Evolutionary conservation across 108 stramenopile species (phyloP), one percentile per base, ranked within the genome.

Genomic region (Fragilaria radians): DNA sequence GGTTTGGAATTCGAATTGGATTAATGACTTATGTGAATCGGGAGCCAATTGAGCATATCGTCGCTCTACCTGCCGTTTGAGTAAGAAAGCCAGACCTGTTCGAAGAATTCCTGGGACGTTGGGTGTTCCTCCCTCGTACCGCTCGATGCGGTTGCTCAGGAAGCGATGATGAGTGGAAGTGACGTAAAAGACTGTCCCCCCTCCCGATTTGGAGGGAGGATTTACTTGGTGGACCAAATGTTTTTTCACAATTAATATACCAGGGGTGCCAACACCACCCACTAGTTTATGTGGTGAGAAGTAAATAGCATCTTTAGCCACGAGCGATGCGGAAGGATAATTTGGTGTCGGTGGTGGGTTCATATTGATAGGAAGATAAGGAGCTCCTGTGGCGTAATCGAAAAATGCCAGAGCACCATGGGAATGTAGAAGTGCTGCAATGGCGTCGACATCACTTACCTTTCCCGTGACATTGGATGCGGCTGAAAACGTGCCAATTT

Each of bases 101-200:
- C 96, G 69, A 53, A 93, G 78, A 59, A 93, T 83, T 4, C 96
- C 95, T 29, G 93, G 65, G 1, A 98, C 83, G 67, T 96, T 84
- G 0, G 97, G 96, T n/a, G 97, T 96, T 5, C 98, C 98, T 0
- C 96, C 98, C 76, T 99, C 98, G 65, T 96, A 96, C 50, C 98
- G 67, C 65, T 97, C 96, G 7, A 94, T 87, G 25, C 89, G 89
- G 74, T 99, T 94, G 51, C 90, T 85, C 46, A 93, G 61, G 63
- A 96, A 99, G 29, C 95, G 79, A 71, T 97, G 98, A 57, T 84
- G 75, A 46, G 70, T 53, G 46, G 89, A 58, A 11, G 94, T 95
- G 42, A 98, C 96, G 69, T 95, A 98, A 67, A 97, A 97, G 7
- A 98, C 97, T 0, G 97, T 98, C 28, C 99, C 99, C n/a, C 98